Base-by-base conservation (phyloP, 805 yeast species). In the Candida mattraensis region DNA sequence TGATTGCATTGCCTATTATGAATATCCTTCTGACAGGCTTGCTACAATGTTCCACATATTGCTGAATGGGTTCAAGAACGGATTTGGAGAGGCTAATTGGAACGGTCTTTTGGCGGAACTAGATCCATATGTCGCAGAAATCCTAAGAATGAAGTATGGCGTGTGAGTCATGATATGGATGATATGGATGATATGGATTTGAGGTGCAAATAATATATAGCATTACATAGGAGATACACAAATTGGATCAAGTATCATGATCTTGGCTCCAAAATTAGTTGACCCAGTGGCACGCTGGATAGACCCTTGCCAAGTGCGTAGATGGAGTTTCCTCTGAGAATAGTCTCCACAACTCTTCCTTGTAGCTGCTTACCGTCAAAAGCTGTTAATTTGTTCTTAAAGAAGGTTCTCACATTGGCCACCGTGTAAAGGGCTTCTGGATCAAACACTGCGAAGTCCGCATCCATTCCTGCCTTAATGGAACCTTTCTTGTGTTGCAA, bases 371-470 rank as follows among this genome's bases (percentile, higher is more conserved):
- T 67, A 4, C 95, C 95, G 51, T 86, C 71, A 56, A 87, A 91
- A 0, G 96, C 95, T 2, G 96, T 85, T 36, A 91, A 62, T 60
- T 88, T 89, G 67, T 89, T 91, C 50, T 87, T 88, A 69, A 85
- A 91, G 48, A 61, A 74, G 20, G 85, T 76, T 28, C 71, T 65
- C 14, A 68, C 67, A 53, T 83, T 81, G 3, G 63, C 60, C 21
- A 85, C 72, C 1, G 55, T 56, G 50, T 74, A 80, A 24, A 50
- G 52, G 5, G 66, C 66, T 9, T 68, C 67, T 5, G 86, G 78
- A 56, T 91, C 94, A 54, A 91, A 87, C 6, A 89, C 69, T 19
- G 83, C 79, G 45, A 89, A 78, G 60, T 89, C 98, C 0, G 97
- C 97, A 60, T 91, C 96, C 54, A 72, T 73, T 0, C 96, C 97